Base-by-base conservation (phyloP, 2,329 filamentous ascomycete species). In the Fusarium brevicatenulatum region DNA sequence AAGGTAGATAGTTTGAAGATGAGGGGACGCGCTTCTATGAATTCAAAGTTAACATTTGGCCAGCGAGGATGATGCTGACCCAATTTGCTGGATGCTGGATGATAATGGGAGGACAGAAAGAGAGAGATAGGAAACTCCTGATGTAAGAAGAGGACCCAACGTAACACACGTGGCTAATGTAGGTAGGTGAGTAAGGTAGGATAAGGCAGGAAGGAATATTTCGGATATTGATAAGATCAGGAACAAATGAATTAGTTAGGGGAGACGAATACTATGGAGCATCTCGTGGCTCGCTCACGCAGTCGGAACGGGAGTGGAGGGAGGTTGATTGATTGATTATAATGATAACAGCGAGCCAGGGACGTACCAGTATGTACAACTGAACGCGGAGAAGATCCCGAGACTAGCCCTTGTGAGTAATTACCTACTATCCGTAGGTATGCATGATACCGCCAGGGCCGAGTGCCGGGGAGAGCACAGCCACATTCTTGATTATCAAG, bases 351-450 rank as follows among this genome's bases (percentile, higher is more conserved):
- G 50, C 34, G 25, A 40, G 25, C 28, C 23, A 54, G 34, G 34
- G 25, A 39, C 34, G 39, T 42, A 39, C 21, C 3, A 25, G 25
- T 32, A 18, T 36, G 16, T 40, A 52, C 32, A 57, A 58, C 71
- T 65, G 68, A 74, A 54, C 60, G 68, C 66, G 75, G 71, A 77
- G 72, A 44, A 50, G 61, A 49, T 63, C 59, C 64, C 59, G 58
- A 61, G 68, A 73, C 58, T 71, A 58, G 62, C 34, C 66, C 72
- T 61, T 63, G 72, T 71, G 72, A 71, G 62, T 56, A 61, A 71
- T 60, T 53, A 28, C 28, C 28, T 28, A 28, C 25, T 25, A 25
- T 25, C 25, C 25, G 25, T 25, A 28, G 28, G 28, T 28, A 62
- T 65, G 39, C 19, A 43, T 30, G 50, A 60, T 61, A 23, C 34